Conservation (phyloP, 2,329 filamentous ascomycete species). For the Penicillium fuscoglaucum region DNA sequence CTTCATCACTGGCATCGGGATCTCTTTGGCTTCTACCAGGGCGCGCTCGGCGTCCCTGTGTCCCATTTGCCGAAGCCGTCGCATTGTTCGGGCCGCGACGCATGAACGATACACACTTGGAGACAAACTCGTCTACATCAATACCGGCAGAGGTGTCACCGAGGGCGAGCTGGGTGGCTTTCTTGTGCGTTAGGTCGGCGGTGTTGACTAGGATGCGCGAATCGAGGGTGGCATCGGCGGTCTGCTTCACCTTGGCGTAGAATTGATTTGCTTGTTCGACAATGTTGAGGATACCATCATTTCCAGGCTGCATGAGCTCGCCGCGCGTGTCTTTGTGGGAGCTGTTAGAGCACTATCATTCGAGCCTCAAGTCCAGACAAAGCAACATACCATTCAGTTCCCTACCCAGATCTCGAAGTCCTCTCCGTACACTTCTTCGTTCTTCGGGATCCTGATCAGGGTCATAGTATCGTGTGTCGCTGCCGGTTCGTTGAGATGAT, state of each 20-base stretch:
- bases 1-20: slow-evolving; percentile 63
- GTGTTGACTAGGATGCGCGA: slow-evolving; percentile 80
- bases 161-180: slow-evolving; percentile 70
- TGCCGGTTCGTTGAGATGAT: slow-evolving; percentile 28
- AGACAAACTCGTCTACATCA: slow-evolving; percentile 88
- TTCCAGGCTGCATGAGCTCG: slow-evolving; percentile 67
- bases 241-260: slow-evolving; percentile 74
- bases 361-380: background rate
- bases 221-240: slow-evolving; percentile 85
- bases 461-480: slow-evolving; percentile 64
- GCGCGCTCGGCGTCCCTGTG: slow-evolving; percentile 42
- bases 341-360: background rate
- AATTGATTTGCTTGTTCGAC: slow-evolving; percentile 66
- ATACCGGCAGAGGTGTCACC: slow-evolving; percentile 73
- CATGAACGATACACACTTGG: slow-evolving; percentile 89
- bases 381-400: slow-evolving; percentile 56
- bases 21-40: slow-evolving; percentile 34
- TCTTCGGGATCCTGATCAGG: slow-evolving; percentile 78
- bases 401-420: slow-evolving; percentile 65
- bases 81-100: slow-evolving; percentile 61
- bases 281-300: slow-evolving; percentile 64
- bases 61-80: slow-evolving; percentile 47
- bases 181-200: slow-evolving; percentile 77
- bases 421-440: slow-evolving; percentile 68
- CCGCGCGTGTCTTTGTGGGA: slow-evolving; percentile 62